Conservation (phyloP, 805 yeast species). For the Candida gorgasii region DNA sequence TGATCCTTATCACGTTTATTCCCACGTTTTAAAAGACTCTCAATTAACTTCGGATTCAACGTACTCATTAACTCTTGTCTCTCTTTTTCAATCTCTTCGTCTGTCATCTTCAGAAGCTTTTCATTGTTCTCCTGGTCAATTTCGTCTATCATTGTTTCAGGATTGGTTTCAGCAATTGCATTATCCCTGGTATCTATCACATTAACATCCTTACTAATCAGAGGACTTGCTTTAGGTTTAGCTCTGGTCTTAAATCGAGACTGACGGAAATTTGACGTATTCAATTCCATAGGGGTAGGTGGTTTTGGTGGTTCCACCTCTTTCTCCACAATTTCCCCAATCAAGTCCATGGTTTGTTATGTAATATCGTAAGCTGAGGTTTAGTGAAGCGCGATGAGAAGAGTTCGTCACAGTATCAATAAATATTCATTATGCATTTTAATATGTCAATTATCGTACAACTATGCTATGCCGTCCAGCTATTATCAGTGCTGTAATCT, state of each 20-base stretch:
- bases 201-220: neutral
- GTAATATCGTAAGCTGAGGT: no score
- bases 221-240: conserved; percentile 11
- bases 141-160: conserved; percentile 56
- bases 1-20: conserved; percentile 47
- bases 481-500: no score
- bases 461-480: no score
- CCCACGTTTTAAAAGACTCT: conserved; percentile 57
- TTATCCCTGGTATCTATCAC: neutral
- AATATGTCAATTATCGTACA: no score
- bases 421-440: no score
- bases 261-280: conserved; percentile 38
- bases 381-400: conserved; percentile 2
- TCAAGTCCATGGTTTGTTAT: conserved; percentile 54
- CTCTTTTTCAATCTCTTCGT: conserved; percentile 63
- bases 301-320: conserved; percentile 41
- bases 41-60: conserved; percentile 68
- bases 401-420: no score
- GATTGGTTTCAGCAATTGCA: neutral
- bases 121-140: conserved; percentile 77
- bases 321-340: conserved; percentile 74
- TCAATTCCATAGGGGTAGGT: conserved; percentile 23
- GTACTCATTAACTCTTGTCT: conserved; percentile 64
- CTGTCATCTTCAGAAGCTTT: conserved; percentile 59
- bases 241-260: conserved; percentile 1